Conservation (phyloP, 2,329 filamentous ascomycete genomes). For the Bipolaris gigantea region DNA sequence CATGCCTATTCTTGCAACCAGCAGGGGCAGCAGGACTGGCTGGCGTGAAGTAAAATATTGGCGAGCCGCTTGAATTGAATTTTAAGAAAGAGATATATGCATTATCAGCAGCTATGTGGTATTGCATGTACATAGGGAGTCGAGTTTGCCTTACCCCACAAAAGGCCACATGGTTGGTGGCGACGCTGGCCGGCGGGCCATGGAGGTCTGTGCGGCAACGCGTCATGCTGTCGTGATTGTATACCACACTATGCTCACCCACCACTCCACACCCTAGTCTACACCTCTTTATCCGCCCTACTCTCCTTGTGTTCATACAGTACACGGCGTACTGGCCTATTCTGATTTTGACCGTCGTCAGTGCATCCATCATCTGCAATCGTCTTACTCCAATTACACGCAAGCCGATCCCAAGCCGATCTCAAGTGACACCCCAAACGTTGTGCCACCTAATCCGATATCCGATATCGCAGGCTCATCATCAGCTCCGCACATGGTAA, state of each 20-base stretch:
- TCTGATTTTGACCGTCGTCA: neutral
- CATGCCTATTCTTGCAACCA: no score
- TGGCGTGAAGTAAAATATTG: no score
- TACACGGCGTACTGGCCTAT: no score
- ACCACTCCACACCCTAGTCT: neutral
- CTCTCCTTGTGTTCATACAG: neutral
- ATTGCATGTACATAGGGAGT: neutral
- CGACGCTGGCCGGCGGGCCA: neutral
- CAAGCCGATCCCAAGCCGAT: neutral
- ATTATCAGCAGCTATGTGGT: neutral
- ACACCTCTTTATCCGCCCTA: neutral
- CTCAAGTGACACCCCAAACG: neutral
- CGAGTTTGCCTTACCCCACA: conserved; percentile 8
- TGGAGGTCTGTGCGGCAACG: neutral
- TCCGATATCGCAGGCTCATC: conserved; percentile 25
- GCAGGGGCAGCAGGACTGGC: no score
- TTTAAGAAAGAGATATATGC: neutral
- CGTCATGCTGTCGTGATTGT: conserved; percentile 5
- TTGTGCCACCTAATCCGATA: conserved; percentile 19
- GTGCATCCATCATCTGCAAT: no score
- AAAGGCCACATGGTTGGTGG: conserved; percentile 1
- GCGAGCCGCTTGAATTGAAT: neutral
- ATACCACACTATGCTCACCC: neutral
- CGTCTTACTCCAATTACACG: neutral
- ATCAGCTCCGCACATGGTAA: neutral